phyloP scores from a whole-genome alignment of 139 green algal species.

The Tetradesmus lagerheimii region DNA sequence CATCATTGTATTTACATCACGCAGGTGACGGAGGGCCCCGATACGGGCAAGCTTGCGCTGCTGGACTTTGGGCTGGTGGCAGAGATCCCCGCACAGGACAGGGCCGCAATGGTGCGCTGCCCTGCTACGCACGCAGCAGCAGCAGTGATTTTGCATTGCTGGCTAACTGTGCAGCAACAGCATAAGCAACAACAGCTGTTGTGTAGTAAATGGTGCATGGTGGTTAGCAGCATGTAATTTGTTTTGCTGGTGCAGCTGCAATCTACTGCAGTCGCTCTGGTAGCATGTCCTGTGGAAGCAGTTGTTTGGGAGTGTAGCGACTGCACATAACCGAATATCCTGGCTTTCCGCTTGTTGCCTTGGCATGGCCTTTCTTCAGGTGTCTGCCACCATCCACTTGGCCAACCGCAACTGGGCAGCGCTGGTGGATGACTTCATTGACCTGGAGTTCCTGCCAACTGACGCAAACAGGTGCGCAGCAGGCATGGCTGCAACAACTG shows the following conservation, averaged over 20 bases:
- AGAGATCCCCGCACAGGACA: constrained; percentile 72
- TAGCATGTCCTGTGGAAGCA: too few species aligned
- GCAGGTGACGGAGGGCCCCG: constrained; percentile 75
- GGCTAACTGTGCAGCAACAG: background rate
- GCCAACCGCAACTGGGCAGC: constrained; percentile 48
- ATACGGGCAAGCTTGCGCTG: constrained; percentile 84
- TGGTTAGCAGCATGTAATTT: too few species aligned
- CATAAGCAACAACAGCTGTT: too few species aligned
- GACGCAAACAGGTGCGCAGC: constrained; percentile 31
- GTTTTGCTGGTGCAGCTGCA: too few species aligned
- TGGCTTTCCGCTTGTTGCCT: too few species aligned
- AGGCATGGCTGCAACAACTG: too few species aligned
- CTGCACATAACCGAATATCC: too few species aligned
- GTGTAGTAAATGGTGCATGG: too few species aligned
- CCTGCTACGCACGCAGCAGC: background rate
- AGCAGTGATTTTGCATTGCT: background rate
- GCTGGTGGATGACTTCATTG: constrained; percentile 89
- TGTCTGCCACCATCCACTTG: constrained; percentile 44
- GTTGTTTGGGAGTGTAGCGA: too few species aligned
- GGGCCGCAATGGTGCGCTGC: constrained; percentile 66
- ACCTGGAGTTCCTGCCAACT: constrained; percentile 82
- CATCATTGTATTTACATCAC: too few species aligned
- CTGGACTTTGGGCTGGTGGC: constrained; percentile 93
- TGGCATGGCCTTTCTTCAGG: background rate
- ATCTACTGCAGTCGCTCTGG: too few species aligned